Percentiles rank a stretch among this genome's conserved stretches.
These are phyloP conservation scores for Bimuria novae-zelandiae DNA, from an alignment of 2,329 filamentous ascomycete genomes.

Conservation along the genomic window DNA sequence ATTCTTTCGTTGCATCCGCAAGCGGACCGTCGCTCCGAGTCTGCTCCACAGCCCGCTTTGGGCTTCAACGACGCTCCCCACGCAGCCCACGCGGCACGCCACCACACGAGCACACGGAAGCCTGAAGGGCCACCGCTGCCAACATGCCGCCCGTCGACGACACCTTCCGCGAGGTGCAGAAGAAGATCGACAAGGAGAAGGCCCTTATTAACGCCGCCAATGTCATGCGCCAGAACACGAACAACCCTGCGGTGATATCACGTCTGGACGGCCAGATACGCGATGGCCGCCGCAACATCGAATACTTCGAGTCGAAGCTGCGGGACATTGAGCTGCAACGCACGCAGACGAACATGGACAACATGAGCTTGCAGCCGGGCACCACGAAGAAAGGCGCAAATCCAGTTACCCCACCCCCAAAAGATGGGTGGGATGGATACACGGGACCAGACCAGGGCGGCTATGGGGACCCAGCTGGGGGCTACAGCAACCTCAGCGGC, in stretches of 20 bases:
- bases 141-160: constrained; percentile 63
- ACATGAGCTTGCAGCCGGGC: constrained; percentile 65
- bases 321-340: constrained; percentile 84
- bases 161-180: constrained; percentile 78
- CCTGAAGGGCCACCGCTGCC: constrained; percentile 31
- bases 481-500: constrained; percentile 65
- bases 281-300: constrained; percentile 88
- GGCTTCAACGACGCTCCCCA: constrained; percentile 25
- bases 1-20: constrained; percentile 17
- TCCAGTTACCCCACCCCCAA: constrained; percentile 67
- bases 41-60: constrained; percentile 29
- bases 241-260: constrained; percentile 88
- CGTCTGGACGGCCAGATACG: constrained; percentile 92
- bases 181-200: constrained; percentile 98
- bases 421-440: constrained; percentile 64
- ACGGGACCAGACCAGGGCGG: constrained; percentile 61
- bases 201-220: constrained; percentile 92
- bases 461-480: constrained; percentile 62
- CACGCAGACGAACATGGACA: constrained; percentile 69
- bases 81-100: constrained; percentile 31
- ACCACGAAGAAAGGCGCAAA: constrained; percentile 45
- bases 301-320: constrained; percentile 93
- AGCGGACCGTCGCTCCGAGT: constrained; percentile 9
- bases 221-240: constrained; percentile 93
- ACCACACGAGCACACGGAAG: constrained; percentile 26